Base-by-base conservation (phyloP, 345 rosid species). In the Arabidopsis suecica region DNA sequence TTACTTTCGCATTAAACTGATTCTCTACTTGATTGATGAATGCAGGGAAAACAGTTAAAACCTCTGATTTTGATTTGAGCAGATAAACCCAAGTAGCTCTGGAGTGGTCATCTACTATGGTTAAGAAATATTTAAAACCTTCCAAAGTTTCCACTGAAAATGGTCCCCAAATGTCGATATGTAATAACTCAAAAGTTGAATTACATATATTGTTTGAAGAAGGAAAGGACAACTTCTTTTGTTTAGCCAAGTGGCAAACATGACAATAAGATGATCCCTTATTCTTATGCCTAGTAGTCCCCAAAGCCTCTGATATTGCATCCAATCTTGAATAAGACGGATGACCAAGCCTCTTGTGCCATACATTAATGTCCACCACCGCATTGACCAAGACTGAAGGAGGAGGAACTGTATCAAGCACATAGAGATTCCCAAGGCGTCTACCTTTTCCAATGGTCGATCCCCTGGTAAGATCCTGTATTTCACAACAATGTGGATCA, bases 1-100 rank as follows among this genome's bases (percentile, higher is more conserved):
- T 56, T 0, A 32, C 40, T 7, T 3, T 56, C 0, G 0, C 3
- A 0, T 7, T 4, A 1, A 14, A 32, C 0, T 14, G 61, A 1
- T 14, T 56, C 16, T 56, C 22, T 0, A 56, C 11, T 32, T 3
- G 5, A 1, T 3, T 14, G 11, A 56, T 56, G 40, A 56, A 32
- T 2, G n/a, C 34, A 0, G 34, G 34, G 2, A 25, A 53, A 0
- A 53, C 57, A 3, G 7, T 9, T 1, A 22, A 0, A 0, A 51
- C 23, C 0, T 51, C 56, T 4, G 2, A 0, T 6, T 51, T 51
- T 0, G 14, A 4, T 11, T 23, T 51, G 14, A 51, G 57, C 1
- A 51, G 9, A 51, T 1, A 51, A 0, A 51, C 14, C 30, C 51
- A 47, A 0, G 51, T 47, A 0, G 51, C 23, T 5, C 23, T 7